Evolutionary conservation across 2,329 filamentous ascomycete genomes (phyloP), one percentile per base, ranked within the genome.

Genomic region (Apiospora koreana): DNA sequence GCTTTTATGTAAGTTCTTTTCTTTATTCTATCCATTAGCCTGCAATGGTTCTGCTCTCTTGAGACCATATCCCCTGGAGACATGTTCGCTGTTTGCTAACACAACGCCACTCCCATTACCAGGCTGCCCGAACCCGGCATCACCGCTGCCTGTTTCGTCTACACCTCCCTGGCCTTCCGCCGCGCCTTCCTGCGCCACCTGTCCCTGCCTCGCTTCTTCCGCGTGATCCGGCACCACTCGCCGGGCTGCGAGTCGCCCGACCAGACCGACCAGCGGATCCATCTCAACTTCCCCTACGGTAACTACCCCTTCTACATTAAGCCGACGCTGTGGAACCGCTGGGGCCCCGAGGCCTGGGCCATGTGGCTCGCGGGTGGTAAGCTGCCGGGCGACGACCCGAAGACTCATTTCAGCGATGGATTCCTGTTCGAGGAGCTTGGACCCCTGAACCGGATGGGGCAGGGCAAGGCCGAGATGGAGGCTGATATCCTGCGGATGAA

Each of bases 281-380:
- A 85, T 68, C 78, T 73, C 41, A 81, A 75, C 78, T 74, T 81
- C 0, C 74, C 82, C 46, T 93, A 89, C 80, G 84, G 90, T 35
- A 87, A 88, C 14, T 86, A 89, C 65, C 92, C 92, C 2, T 93
- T 88, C 80, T 93, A 93, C 79, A 83, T 88, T 31, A 84, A 86
- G 71, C 84, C 85, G 38, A 91, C 87, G 0, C 78, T 87, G 50
- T 88, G 85, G 88, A 88, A 86, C 75, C 87, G 88, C 71, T 94
- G 87, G 89, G 88, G 88, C 2, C 90, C 86, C 0, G 78, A 79
- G 71, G 89, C 85, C 0, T 85, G 85, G 83, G 70, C 88, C 4
- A 77, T 81, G 25, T 78, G 85, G 76, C 66, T 81, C 9, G 73
- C 78, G 64, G 86, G 86, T 10, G 85, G 82, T 1, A 80, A 80